Conservation (phyloP, 768 basidiomycete genomes). For the Cyclocybe aegerita region DNA sequence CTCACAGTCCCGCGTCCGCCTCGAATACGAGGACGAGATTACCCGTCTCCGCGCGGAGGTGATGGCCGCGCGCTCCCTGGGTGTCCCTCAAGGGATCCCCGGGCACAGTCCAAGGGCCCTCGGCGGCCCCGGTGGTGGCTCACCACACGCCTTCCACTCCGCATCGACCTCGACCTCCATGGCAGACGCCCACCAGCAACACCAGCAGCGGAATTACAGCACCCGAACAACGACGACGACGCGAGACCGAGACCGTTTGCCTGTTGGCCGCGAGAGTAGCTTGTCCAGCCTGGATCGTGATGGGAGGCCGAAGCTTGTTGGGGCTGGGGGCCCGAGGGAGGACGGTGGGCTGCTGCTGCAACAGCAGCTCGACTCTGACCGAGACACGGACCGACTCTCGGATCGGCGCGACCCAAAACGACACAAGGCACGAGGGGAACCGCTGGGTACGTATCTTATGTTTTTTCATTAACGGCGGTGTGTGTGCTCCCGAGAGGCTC, state of each 20-base stretch:
- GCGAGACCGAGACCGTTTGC: neutral
- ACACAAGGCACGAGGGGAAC: slow-evolving; percentile 43
- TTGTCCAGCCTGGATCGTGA: neutral
- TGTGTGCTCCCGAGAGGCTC: slow-evolving; percentile 3
- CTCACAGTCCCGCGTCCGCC: slow-evolving; percentile 70
- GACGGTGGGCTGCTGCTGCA: neutral
- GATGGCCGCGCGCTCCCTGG: slow-evolving; percentile 22
- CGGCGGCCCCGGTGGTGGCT: slow-evolving; percentile 1
- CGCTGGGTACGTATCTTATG: slow-evolving; percentile 18
- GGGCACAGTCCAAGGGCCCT: neutral
- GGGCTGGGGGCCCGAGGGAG: no score
- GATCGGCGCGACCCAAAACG: slow-evolving; percentile 53
- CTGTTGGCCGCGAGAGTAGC: neutral
- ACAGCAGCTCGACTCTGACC: slow-evolving; percentile 8
- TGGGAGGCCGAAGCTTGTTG: neutral
- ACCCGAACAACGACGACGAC: neutral
- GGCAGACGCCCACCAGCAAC: neutral
- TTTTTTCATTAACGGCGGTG: slow-evolving; percentile 1
- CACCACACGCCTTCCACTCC: neutral
- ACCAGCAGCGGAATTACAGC: neutral
- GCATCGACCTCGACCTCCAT: slow-evolving; percentile 5
- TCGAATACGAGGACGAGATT: slow-evolving; percentile 77
- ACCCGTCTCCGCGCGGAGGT: slow-evolving; percentile 56
- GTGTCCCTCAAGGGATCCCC: neutral
- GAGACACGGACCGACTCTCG: slow-evolving; percentile 39